Base-by-base conservation (phyloP, 805 yeast species). In the Wickerhamomyces subpelliculosus region DNA sequence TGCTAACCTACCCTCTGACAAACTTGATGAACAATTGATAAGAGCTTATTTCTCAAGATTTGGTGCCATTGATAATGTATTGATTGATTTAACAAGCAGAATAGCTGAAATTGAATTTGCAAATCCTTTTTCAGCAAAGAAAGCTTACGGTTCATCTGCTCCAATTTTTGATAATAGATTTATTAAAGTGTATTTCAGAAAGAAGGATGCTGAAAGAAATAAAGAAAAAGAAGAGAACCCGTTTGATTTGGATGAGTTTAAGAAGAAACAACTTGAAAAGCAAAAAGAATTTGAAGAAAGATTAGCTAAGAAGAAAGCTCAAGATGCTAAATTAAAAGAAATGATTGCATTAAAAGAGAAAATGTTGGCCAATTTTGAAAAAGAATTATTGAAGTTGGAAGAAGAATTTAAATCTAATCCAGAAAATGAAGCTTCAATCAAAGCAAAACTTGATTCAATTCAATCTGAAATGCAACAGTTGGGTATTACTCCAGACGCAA, bases 141-240 rank as follows among this genome's bases (percentile, higher is more conserved):
- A 46, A 7, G 77, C 76, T 1, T 71, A 70, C 65, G 34, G 48
- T 6, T 57, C 61, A 22, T 71, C 75, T 1, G 59, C 52, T 4
- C 68, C 75, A 6, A 62, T 72, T 13, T 71, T 71, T 44, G 65
- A 62, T 37, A 72, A 72, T 56, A 62, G 77, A 36, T 70, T 70
- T 42, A 63, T 72, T 43, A 71, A 71, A 49, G 63, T 71, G 28
- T 69, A 52, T 49, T 72, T 69, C 67, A 60, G 61, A 19, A 35
- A 44, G 28, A 34, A 38, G 9, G 41, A 33, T n/a, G 39, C 37
- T 13, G 35, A 26, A 20, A 17, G 7, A 6, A 28, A 36, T 7
- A 11, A 20, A 12, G 25, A 19, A 31, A 29, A 14, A 17, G 21
- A 27, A 21, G 42, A 30, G 20, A 32, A 34, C 12, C 37, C 42